Evolutionary conservation across 2,329 filamentous ascomycete genomes (phyloP).

Genomic region (Colletotrichum spaethianum): DNA sequence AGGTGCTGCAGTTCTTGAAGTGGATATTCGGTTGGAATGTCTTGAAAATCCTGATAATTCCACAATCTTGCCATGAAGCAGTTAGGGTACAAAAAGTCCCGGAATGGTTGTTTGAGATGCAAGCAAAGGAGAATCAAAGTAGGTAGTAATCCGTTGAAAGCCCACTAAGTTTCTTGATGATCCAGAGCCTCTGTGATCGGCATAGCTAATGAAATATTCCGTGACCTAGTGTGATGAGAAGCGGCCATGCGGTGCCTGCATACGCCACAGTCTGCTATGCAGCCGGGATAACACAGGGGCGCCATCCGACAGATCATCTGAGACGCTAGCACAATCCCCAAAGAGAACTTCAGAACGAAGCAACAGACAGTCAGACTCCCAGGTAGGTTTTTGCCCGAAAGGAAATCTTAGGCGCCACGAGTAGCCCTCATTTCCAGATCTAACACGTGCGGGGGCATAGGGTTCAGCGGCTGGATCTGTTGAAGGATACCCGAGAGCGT

Average conservation of each 20-base stretch:
- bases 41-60: background rate
- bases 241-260: constrained; percentile 53
- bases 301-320: background rate
- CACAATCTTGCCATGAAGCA: constrained; percentile 43
- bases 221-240: constrained; percentile 54
- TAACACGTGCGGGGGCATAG: constrained; percentile 15
- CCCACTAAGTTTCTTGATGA: background rate
- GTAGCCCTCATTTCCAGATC: constrained; percentile 15
- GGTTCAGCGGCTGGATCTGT: constrained; percentile 23
- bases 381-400: constrained; percentile 10
- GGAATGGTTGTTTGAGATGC: constrained; percentile 52
- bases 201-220: background rate
- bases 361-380: constrained; percentile 13
- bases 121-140: constrained; percentile 55
- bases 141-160: background rate
- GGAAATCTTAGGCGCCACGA: no score
- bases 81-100: constrained; percentile 53
- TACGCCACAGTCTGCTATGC: constrained; percentile 52
- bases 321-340: background rate
- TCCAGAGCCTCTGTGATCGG: background rate
- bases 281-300: constrained; percentile 40
- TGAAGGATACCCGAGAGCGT: background rate
- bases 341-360: background rate
- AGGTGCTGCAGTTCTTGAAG: no score
- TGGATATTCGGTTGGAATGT: no score